These are phyloP conservation scores for Ballota nigra DNA, from an alignment of 257 asterid genomes.

Conservation along the genomic window DNA sequence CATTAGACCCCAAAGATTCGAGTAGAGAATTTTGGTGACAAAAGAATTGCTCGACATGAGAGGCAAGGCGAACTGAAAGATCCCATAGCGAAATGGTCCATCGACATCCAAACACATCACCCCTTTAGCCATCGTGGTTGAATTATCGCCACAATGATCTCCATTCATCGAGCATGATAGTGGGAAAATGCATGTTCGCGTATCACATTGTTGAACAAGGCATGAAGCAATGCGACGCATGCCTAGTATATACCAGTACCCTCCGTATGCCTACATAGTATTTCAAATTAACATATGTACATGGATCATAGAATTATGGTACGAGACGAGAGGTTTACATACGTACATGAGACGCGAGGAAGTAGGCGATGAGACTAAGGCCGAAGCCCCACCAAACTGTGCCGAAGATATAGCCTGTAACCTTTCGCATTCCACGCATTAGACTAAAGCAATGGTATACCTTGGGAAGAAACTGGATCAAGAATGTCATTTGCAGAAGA, in stretches of 20 bases:
- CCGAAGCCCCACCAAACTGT: conserved; percentile 72
- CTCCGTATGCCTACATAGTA: conserved; percentile 52
- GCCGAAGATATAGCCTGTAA: conserved; percentile 59
- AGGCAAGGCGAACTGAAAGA: conserved; percentile 58
- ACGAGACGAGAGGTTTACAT: neutral
- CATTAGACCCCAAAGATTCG: conserved; percentile 68
- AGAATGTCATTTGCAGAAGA: conserved; percentile 40
- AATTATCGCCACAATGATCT: too few relatives aligned
- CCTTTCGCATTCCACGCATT: conserved; percentile 65
- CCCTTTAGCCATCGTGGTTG: conserved; percentile 1
- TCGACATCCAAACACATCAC: conserved; percentile 49
- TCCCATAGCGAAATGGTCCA: conserved; percentile 53
- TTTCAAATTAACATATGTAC: neutral
- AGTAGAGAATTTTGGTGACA: conserved; percentile 49
- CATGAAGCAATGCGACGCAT: conserved; percentile 54
- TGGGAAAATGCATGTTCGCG: conserved; percentile 32
- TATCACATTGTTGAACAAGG: conserved; percentile 40
- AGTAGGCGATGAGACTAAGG: conserved; percentile 61
- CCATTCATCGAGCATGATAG: conserved; percentile 47
- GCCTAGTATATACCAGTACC: conserved; percentile 63
- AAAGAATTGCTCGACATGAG: conserved; percentile 49
- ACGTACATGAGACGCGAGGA: conserved; percentile 69
- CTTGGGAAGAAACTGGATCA: conserved; percentile 61
- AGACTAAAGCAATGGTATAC: conserved; percentile 49
- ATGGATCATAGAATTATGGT: too few relatives aligned